phyloP scores from a whole-genome alignment of 2,329 filamentous ascomycete species.

The Epichloe scottii region DNA sequence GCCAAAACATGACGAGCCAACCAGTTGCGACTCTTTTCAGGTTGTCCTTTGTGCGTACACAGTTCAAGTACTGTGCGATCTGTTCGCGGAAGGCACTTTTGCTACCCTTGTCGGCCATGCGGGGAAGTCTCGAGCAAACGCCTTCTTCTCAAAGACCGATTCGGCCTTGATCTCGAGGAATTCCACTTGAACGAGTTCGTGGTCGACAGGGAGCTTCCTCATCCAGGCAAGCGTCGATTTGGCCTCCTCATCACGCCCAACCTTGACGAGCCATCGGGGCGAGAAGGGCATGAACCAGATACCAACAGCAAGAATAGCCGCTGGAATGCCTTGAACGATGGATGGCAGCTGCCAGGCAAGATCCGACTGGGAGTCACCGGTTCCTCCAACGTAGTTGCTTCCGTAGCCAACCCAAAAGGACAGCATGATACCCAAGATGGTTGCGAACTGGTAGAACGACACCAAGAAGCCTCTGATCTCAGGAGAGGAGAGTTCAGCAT shows the following conservation, averaged over 20 bases:
- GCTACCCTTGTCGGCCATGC: conserved; percentile 25
- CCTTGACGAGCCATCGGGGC: conserved; percentile 64
- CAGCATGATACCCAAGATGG: conserved; percentile 43
- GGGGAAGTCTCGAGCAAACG: conserved; percentile 45
- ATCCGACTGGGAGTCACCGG: conserved; percentile 28
- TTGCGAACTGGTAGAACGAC: conserved; percentile 47
- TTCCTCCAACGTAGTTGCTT: conserved; percentile 34
- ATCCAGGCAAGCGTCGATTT: conserved; percentile 43
- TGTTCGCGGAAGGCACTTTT: conserved; percentile 30
- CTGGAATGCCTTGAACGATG: conserved; percentile 30
- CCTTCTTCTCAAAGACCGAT: conserved; percentile 62
- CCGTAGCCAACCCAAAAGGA: conserved; percentile 35
- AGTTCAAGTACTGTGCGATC: conserved; percentile 36
- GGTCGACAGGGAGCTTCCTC: conserved; percentile 45
- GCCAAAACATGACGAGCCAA: conserved; percentile 39
- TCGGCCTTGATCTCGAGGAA: conserved; percentile 77
- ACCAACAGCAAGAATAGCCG: conserved; percentile 41
- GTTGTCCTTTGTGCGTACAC: conserved; percentile 34
- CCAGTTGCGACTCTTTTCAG: conserved; percentile 54
- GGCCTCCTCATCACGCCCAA: conserved; percentile 57
- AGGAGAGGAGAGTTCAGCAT: conserved; percentile 43
- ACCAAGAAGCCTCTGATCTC: conserved; percentile 56
- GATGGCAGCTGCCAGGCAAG: conserved; percentile 32
- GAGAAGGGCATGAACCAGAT: conserved; percentile 74
- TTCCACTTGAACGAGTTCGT: conserved; percentile 60